phyloP scores from a whole-genome alignment of 495 filamentous ascomycete genomes.

The Hypoxylon intermedium region DNA sequence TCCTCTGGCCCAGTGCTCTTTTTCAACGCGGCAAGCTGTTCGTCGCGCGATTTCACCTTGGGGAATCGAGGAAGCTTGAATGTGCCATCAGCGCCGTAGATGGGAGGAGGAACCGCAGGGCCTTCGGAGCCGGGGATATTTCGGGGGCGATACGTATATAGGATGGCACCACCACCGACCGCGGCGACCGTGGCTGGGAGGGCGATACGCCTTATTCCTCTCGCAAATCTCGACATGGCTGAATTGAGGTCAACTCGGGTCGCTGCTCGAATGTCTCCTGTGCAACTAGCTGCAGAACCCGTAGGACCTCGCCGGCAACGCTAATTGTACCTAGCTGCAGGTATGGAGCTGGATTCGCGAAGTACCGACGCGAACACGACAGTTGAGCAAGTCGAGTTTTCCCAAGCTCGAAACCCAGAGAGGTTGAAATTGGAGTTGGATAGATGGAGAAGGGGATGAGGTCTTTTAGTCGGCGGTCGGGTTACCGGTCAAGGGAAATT shows the following conservation, averaged over 20 bases:
- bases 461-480: conserved; percentile 15
- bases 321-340: conserved; percentile 11
- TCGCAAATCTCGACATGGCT: conserved; percentile 39
- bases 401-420: conserved; percentile 1
- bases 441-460: neutral
- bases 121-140: conserved; percentile 86
- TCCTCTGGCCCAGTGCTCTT: conserved; percentile 51
- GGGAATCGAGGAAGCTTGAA: conserved; percentile 85
- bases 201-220: conserved; percentile 48
- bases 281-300: conserved; percentile 6
- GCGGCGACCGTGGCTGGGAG: conserved; percentile 47
- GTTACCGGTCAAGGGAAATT: conserved; percentile 15
- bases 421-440: neutral
- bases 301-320: conserved; percentile 3
- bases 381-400: conserved; percentile 1
- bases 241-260: conserved; percentile 4
- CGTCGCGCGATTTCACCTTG: conserved; percentile 70
- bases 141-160: conserved; percentile 80
- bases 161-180: conserved; percentile 64
- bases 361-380: conserved; percentile 10
- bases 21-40: conserved; percentile 68
- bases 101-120: conserved; percentile 79
- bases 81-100: conserved; percentile 76
- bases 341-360: conserved; percentile 4
- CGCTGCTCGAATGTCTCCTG: neutral